These are phyloP conservation scores for Diaporthe helianthi DNA, from an alignment of 2,329 filamentous ascomycete species.

Conservation along the genomic window DNA sequence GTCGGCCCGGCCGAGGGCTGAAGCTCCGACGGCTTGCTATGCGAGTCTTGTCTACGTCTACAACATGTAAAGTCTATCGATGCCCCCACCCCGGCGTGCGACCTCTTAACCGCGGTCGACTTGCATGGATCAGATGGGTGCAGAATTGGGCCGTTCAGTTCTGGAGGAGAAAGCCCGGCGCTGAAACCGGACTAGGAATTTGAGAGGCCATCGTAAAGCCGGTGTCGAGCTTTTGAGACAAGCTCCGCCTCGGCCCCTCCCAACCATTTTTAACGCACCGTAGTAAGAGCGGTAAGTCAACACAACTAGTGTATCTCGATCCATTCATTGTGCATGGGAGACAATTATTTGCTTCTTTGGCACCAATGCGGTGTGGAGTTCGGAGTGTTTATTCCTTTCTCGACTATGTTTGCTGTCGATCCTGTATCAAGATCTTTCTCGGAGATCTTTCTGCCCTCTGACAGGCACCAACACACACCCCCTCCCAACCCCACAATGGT, in stretches of 20 bases:
- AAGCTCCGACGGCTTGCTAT: neutral
- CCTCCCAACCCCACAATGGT: neutral
- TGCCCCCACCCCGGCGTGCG: neutral
- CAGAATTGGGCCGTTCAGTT: neutral
- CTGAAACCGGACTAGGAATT: neutral
- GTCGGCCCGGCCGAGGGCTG: neutral
- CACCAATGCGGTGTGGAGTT: neutral
- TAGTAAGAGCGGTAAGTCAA: neutral
- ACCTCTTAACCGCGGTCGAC: neutral
- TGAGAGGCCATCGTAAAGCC: neutral
- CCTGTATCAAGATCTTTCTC: neutral
- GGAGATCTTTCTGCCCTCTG: neutral
- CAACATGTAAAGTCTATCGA: neutral
- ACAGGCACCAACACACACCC: too few relatives aligned
- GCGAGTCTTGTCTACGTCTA: neutral
- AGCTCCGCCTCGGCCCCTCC: neutral
- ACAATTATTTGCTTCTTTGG: neutral
- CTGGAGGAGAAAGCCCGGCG: neutral
- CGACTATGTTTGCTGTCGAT: neutral
- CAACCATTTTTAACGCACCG: neutral
- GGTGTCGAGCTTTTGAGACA: neutral
- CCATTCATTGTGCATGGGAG: neutral
- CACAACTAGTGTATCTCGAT: neutral
- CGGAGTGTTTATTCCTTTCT: neutral
- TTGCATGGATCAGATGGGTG: neutral